Evolutionary conservation across 306 rosid species (phyloP).

Genomic region (Sicyos baderoa): DNA sequence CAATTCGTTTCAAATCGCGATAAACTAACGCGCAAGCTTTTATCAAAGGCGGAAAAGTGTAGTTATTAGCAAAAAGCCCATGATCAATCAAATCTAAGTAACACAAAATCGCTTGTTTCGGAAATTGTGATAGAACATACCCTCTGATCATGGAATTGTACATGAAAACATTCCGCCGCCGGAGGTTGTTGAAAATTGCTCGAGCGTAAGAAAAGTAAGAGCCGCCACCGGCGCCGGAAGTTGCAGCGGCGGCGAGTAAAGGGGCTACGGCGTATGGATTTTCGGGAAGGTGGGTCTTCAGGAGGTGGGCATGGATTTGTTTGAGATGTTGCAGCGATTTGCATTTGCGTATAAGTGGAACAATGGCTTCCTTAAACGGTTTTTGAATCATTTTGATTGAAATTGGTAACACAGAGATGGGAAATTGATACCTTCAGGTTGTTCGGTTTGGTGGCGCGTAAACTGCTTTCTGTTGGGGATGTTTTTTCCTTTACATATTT

Average conservation of each 20-base stretch:
- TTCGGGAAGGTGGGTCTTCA: constrained; percentile 34
- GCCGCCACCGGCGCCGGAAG: constrained; percentile 24
- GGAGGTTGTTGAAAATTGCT: constrained; percentile 40
- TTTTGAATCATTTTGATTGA: background rate
- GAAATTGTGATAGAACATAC: constrained; percentile 29
- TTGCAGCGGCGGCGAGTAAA: constrained; percentile 44
- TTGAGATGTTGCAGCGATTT: constrained; percentile 50
- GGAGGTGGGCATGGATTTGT: constrained; percentile 62
- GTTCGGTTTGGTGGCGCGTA: background rate
- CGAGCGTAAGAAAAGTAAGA: constrained; percentile 46
- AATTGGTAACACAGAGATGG: background rate
- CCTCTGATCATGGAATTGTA: constrained; percentile 69
- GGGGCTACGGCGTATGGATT: constrained; percentile 50
- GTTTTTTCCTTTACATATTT: too few relatives aligned
- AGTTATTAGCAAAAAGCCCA: constrained; percentile 54
- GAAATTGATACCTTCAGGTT: background rate
- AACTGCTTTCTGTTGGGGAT: background rate
- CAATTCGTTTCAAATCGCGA: constrained; percentile 20
- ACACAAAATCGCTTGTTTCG: constrained; percentile 34
- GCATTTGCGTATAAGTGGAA: constrained; percentile 26
- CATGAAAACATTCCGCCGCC: constrained; percentile 52
- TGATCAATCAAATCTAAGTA: constrained; percentile 45
- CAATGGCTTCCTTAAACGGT: background rate
- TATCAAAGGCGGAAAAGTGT: constrained; percentile 65
- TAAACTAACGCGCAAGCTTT: constrained; percentile 46